Conservation (phyloP, 495 filamentous ascomycete genomes). For the Annulohypoxylon bovei region DNA sequence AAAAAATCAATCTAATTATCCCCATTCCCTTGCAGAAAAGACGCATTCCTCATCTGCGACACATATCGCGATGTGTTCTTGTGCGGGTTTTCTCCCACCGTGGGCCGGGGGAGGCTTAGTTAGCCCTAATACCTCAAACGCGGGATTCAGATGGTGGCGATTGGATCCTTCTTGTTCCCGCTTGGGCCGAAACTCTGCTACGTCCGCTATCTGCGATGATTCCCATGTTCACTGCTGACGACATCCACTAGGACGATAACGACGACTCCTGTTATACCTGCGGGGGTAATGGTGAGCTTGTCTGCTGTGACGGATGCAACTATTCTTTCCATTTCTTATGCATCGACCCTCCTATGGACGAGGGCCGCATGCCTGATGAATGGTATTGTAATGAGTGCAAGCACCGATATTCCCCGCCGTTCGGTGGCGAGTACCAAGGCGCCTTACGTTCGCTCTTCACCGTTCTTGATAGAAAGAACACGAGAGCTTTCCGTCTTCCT, state of each 20-base stretch:
- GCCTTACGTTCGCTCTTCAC: constrained; percentile 68
- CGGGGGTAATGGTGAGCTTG: constrained; percentile 78
- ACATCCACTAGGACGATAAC: constrained; percentile 71
- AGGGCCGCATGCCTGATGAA: constrained; percentile 71
- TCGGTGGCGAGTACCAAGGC: constrained; percentile 50
- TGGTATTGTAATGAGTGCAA: constrained; percentile 87
- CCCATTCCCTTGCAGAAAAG: neutral
- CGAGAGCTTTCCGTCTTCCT: constrained; percentile 79
- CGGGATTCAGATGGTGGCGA: constrained; percentile 35
- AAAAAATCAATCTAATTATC: constrained; percentile 3
- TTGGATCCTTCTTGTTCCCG: constrained; percentile 40
- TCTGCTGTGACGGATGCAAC: constrained; percentile 93
- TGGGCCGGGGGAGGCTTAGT: constrained; percentile 37
- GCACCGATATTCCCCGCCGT: constrained; percentile 47
- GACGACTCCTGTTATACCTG: constrained; percentile 89
- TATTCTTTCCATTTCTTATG: constrained; percentile 89
- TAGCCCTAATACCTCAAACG: constrained; percentile 33
- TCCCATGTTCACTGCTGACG: neutral
- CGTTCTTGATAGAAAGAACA: constrained; percentile 69
- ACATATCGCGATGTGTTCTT: constrained; percentile 14
- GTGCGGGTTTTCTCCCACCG: constrained; percentile 29
- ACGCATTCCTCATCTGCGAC: constrained; percentile 2
- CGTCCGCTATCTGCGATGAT: constrained; percentile 11
- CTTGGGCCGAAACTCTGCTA: constrained; percentile 38
- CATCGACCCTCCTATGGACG: constrained; percentile 78